Conservation (phyloP, 1,284 basidiomycete species). For the Naganishia sp. region DNA sequence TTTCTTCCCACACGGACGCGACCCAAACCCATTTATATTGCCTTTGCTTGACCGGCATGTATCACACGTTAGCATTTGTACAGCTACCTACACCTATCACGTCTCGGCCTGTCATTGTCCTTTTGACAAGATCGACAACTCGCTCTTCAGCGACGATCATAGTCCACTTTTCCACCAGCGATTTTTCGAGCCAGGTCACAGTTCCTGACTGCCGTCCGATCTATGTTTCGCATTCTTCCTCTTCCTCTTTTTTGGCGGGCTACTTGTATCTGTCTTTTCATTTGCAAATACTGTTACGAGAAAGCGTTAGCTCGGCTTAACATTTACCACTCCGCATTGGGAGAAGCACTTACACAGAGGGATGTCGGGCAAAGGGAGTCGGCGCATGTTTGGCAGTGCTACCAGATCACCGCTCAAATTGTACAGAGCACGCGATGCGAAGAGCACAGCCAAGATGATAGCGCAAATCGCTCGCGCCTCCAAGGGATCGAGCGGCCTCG, state of each 20-base stretch:
- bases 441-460: slow-evolving; percentile 37
- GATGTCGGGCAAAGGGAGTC: background rate
- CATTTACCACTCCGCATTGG: background rate
- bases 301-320: background rate
- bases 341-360: background rate
- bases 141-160: too few relatives aligned
- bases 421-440: slow-evolving; percentile 42
- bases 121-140: background rate
- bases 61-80: slow-evolving; percentile 6
- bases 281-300: background rate
- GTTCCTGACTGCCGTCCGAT: slow-evolving; percentile 1
- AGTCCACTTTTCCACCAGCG: background rate
- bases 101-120: background rate
- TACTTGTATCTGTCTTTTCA: slow-evolving; percentile 3
- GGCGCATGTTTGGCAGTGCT: background rate
- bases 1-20: too few relatives aligned
- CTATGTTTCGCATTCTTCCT: slow-evolving; percentile 20
- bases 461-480: slow-evolving; percentile 45
- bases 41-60: background rate
- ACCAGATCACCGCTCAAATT: slow-evolving; percentile 40
- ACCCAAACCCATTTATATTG: too few relatives aligned
- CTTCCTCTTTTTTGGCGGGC: slow-evolving; percentile 18
- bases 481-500: slow-evolving; percentile 34
- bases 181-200: background rate
- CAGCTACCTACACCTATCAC: slow-evolving; percentile 27